Evolutionary conservation across 345 rosid genomes (phyloP).

Genomic region (Eucalyptus polyanthemos): DNA sequence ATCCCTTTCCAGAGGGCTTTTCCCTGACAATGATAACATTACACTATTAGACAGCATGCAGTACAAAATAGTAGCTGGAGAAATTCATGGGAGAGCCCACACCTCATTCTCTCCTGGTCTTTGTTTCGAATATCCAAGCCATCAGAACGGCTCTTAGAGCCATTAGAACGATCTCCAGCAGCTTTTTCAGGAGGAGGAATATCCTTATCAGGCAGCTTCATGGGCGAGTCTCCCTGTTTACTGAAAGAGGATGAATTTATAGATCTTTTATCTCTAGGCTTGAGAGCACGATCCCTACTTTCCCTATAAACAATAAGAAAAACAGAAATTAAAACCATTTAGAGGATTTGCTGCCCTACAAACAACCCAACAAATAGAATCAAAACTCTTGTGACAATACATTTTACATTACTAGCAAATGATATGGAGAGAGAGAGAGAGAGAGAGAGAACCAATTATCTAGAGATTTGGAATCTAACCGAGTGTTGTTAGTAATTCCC

Average conservation of each 20-base stretch:
- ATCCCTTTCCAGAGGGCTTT: slow-evolving; percentile 23
- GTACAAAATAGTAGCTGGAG: neutral
- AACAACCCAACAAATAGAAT: neutral
- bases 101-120: slow-evolving; percentile 42
- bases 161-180: neutral
- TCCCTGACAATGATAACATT: slow-evolving; percentile 30
- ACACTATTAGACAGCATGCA: neutral
- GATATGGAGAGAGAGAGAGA: neutral
- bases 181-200: slow-evolving; percentile 10
- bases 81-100: neutral
- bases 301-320: slow-evolving; percentile 12
- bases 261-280: slow-evolving; percentile 11
- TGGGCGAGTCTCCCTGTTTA: slow-evolving; percentile 21
- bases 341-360: neutral
- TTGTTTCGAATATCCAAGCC: slow-evolving; percentile 9
- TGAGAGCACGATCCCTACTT: slow-evolving; percentile 13
- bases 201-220: slow-evolving; percentile 4
- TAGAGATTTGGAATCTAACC: slow-evolving; percentile 5
- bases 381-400: neutral
- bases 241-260: slow-evolving; percentile 9
- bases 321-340: neutral
- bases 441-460: neutral
- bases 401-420: neutral
- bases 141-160: slow-evolving; percentile 5
- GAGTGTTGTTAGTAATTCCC: slow-evolving; percentile 4